Conservation (phyloP, 202 grass and related monocot genomes). For the Dendrocalamus latiflorus region DNA sequence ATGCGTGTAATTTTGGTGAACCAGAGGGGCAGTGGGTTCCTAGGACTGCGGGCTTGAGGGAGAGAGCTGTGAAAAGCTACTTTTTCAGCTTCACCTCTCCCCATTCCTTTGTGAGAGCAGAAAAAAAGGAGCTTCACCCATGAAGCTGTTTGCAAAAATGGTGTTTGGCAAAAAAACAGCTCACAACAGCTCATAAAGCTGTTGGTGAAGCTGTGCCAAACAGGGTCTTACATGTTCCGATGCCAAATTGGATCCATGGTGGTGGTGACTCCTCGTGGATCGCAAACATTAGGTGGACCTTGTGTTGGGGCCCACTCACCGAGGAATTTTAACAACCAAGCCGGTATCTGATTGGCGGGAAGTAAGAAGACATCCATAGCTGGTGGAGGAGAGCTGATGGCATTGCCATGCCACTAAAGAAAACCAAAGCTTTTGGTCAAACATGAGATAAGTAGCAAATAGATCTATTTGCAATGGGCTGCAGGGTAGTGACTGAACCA, state of each 20-base stretch:
- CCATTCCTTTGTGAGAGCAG: no score
- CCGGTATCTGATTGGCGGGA: conserved; percentile 38
- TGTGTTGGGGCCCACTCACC: background rate
- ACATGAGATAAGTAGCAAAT: conserved; percentile 33
- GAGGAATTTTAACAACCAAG: conserved; percentile 30
- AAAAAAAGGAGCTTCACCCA: no score
- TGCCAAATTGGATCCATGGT: conserved; percentile 29
- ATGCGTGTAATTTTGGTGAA: no score
- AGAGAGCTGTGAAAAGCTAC: no score
- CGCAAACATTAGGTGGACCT: conserved; percentile 27
- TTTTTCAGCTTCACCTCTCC: no score
- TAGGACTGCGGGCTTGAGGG: no score
- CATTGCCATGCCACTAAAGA: conserved; percentile 49
- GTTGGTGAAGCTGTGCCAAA: no score
- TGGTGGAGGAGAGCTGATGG: conserved; percentile 37
- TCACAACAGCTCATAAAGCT: no score
- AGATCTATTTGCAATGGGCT: conserved; percentile 30
- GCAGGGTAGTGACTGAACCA: conserved; percentile 46
- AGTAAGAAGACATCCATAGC: conserved; percentile 36
- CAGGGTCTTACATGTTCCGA: conserved; percentile 23
- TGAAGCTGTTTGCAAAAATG: no score
- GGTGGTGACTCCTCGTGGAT: conserved; percentile 40
- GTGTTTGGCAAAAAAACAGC: no score
- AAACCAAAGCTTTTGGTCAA: conserved; percentile 35
- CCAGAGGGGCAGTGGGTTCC: no score